A percentile compares a stretch with the other conserved stretches of the same genome.
Conservation (phyloP, 441 rosid genomes). For the Breynia disticha region DNA sequence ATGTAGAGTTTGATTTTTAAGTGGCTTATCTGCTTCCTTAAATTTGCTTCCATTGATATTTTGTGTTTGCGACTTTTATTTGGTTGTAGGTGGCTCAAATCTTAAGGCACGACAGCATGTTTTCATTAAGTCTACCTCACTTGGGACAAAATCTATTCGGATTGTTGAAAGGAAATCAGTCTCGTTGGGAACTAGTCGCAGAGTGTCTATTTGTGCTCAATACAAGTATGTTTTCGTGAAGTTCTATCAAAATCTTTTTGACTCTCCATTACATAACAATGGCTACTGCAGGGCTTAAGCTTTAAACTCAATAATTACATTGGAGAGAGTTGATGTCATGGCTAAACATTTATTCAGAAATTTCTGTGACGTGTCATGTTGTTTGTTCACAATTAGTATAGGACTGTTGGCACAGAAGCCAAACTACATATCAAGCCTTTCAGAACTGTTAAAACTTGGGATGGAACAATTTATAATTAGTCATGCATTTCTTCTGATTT, state of each 20-base stretch:
- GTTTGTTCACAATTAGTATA: too few relatives aligned
- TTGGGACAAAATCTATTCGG: conserved; percentile 29
- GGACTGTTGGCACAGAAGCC: too few relatives aligned
- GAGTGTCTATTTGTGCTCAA: conserved; percentile 41
- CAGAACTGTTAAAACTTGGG: not conserved
- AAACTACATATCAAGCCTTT: not conserved
- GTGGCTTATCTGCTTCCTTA: not conserved
- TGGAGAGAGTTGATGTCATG: too few relatives aligned
- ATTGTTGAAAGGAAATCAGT: conserved; percentile 30
- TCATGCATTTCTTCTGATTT: conserved; percentile 4
- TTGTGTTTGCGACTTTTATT: not conserved
- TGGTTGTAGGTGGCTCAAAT: conserved; percentile 31
- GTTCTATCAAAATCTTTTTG: too few relatives aligned
- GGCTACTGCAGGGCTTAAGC: not conserved
- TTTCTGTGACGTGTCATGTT: too few relatives aligned
- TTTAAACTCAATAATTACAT: not conserved
- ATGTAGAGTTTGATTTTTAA: too few relatives aligned
- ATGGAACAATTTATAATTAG: not conserved
- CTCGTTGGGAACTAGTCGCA: conserved; percentile 16
- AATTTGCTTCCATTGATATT: conserved; percentile 1
- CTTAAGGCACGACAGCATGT: conserved; percentile 28
- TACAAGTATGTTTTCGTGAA: conserved; percentile 43
- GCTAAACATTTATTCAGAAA: too few relatives aligned
- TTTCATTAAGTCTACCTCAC: conserved; percentile 28
- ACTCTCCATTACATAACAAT: not conserved